Conservation (phyloP, 441 rosid species). For the Mallotus repandus region DNA sequence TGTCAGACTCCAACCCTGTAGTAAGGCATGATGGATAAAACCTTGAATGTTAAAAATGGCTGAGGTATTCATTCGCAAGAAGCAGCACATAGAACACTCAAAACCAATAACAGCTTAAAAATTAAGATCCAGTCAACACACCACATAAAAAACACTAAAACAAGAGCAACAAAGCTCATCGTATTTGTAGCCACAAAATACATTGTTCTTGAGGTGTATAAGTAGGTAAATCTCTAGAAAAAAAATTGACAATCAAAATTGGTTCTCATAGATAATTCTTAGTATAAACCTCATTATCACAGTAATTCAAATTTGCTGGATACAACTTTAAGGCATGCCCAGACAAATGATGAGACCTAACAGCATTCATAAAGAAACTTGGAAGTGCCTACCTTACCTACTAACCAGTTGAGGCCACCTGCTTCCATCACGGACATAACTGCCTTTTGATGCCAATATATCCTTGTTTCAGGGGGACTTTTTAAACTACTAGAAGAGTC, state of each 20-base stretch:
- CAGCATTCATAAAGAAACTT: constrained; percentile 18
- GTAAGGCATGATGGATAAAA: not conserved
- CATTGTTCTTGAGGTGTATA: not conserved
- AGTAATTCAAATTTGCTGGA: constrained; percentile 12
- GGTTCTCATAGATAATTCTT: not conserved
- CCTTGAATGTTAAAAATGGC: not conserved
- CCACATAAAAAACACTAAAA: not conserved
- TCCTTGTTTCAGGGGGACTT: constrained; percentile 40
- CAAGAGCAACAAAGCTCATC: not conserved
- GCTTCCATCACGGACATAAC: constrained; percentile 85
- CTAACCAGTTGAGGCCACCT: constrained; percentile 90
- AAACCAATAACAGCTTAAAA: not conserved
- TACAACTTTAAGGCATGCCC: constrained; percentile 5
- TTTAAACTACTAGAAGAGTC: constrained; percentile 36
- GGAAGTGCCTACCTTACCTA: constrained; percentile 87
- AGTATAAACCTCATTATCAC: not conserved
- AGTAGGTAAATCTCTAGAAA: constrained; percentile 2
- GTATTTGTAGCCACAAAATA: not conserved
- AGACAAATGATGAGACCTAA: constrained; percentile 13
- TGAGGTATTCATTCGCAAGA: not conserved
- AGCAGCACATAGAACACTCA: not conserved
- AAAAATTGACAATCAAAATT: not conserved
- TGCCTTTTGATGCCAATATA: constrained; percentile 69
- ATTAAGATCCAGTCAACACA: not conserved
- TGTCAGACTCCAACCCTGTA: constrained; percentile 1